phyloP scores from a whole-genome alignment of 169 alveolate species.

The Plasmodium adleri region DNA sequence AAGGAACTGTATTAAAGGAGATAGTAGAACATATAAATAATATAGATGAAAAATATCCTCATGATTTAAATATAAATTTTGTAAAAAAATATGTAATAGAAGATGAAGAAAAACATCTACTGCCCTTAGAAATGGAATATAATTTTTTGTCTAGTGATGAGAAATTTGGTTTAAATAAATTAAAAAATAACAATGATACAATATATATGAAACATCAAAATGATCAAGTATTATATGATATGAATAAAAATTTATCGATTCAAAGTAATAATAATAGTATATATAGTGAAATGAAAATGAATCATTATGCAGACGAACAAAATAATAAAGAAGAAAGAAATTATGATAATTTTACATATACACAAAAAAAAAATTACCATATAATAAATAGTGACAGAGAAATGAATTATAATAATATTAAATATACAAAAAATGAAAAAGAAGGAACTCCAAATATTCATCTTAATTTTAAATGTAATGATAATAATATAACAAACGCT shows the following conservation, averaged over 20 bases:
- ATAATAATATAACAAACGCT: not conserved
- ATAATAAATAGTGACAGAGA: too few relatives aligned
- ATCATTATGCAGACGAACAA: not conserved
- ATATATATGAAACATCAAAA: not conserved
- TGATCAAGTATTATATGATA: not conserved
- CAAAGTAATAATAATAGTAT: not conserved
- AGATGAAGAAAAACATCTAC: constrained; percentile 42
- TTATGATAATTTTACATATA: not conserved
- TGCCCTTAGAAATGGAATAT: constrained; percentile 14
- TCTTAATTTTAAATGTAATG: not conserved
- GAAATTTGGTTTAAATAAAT: too few relatives aligned
- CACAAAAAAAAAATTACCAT: not conserved
- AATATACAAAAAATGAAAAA: not conserved
- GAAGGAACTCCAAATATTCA: too few relatives aligned
- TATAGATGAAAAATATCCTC: not conserved
- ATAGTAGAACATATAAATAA: not conserved
- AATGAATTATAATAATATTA: not conserved
- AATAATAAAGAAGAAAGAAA: not conserved
- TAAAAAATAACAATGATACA: not conserved
- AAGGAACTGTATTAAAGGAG: not conserved
- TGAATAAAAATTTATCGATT: not conserved
- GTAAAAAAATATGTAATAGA: constrained; percentile 25
- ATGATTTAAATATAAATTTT: constrained; percentile 18
- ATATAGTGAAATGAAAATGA: not conserved
- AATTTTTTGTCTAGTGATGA: constrained; percentile 7